A percentile compares a stretch with the other conserved stretches of the same genome.
These are phyloP conservation scores for Vitis hybrid DNA, from an alignment of 177 flowering plant genomes.

Conservation along the genomic window DNA sequence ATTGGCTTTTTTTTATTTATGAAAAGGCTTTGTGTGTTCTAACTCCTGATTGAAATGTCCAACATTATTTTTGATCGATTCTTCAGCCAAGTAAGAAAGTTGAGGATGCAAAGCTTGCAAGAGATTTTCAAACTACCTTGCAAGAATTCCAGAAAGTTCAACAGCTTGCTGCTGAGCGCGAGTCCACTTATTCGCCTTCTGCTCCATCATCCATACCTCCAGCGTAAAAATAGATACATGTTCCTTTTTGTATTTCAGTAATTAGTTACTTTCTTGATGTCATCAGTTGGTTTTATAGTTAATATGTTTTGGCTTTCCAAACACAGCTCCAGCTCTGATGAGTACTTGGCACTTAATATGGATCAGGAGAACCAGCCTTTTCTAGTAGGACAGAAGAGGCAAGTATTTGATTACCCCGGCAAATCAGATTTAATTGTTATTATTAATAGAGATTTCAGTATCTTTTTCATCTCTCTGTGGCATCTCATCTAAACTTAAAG, in stretches of 20 bases:
- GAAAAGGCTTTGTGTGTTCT: background rate
- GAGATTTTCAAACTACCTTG: constrained; percentile 65
- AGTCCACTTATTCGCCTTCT: constrained; percentile 57
- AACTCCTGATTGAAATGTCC: too few species aligned
- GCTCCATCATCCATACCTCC: constrained; percentile 32
- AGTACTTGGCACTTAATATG: constrained; percentile 16
- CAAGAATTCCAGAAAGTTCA: constrained; percentile 78
- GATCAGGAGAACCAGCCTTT: constrained; percentile 47
- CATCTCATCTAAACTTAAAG: background rate
- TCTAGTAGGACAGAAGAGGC: constrained; percentile 56
- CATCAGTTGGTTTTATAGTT: background rate
- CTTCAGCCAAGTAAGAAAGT: constrained; percentile 48
- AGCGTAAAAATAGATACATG: constrained; percentile 20
- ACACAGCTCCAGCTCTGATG: constrained; percentile 38
- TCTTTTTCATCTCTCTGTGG: background rate
- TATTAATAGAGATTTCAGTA: background rate
- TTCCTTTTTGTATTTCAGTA: background rate
- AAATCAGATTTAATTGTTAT: background rate
- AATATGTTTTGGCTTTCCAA: constrained; percentile 3
- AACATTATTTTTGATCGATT: constrained; percentile 1
- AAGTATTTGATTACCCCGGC: background rate
- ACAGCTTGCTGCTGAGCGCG: constrained; percentile 73
- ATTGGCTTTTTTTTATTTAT: background rate
- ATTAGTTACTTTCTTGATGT: background rate
- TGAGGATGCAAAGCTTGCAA: constrained; percentile 79